phyloP scores from a whole-genome alignment of 257 asterid genomes.

The Misopates orontium region DNA sequence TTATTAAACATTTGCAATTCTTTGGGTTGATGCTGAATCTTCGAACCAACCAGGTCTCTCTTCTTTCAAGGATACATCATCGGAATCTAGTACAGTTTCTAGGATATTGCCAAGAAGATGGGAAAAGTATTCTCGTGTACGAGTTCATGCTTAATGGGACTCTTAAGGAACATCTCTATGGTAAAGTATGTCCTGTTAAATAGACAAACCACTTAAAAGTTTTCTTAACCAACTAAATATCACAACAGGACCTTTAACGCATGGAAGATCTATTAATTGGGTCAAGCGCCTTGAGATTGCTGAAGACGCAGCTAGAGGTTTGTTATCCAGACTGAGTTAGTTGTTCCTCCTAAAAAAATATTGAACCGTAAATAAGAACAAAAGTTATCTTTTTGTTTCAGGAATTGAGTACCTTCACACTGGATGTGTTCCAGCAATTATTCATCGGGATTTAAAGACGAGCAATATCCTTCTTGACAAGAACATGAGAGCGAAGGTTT shows the following conservation, averaged over 20 bases:
- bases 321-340: constrained; percentile 27
- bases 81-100: constrained; percentile 92
- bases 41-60: constrained; percentile 68
- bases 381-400: constrained; percentile 36
- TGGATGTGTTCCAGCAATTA: constrained; percentile 90
- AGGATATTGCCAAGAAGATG: constrained; percentile 97
- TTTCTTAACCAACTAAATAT: constrained; percentile 17
- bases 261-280: constrained; percentile 76
- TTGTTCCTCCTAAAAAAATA: background rate
- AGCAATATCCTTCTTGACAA: constrained; percentile 96
- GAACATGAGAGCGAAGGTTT: constrained; percentile 92
- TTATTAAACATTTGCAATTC: background rate
- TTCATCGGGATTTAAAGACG: constrained; percentile 92
- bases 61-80: constrained; percentile 98
- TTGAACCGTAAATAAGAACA: background rate
- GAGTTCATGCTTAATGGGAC: constrained; percentile 99
- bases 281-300: constrained; percentile 96
- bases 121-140: constrained; percentile 80
- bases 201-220: background rate
- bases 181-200: constrained; percentile 34
- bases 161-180: constrained; percentile 90
- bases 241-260: constrained; percentile 61
- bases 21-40: constrained; percentile 17
- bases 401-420: constrained; percentile 98
- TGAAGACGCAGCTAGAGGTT: constrained; percentile 96